These are phyloP conservation scores for Coemansia erecta DNA, from an alignment of 192 early-diverging fungal species.

Conservation along the genomic window DNA sequence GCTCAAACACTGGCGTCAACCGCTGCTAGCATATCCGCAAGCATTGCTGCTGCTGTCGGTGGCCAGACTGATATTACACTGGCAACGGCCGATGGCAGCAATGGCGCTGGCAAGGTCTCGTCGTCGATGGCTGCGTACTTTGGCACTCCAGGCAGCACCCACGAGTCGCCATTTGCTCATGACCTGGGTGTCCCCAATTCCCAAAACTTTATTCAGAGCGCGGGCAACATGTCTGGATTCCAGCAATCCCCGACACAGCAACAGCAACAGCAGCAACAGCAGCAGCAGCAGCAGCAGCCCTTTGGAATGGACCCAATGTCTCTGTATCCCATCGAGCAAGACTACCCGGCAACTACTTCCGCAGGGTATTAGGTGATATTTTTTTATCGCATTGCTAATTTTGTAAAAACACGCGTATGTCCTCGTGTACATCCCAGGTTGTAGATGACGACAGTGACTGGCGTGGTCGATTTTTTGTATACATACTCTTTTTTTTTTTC, in stretches of 20 bases:
- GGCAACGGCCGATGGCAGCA: neutral
- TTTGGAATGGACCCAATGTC: neutral
- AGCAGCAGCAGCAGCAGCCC: neutral
- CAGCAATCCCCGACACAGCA: neutral
- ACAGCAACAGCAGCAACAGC: neutral
- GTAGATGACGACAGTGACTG: too few species aligned
- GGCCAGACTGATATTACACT: too few species aligned
- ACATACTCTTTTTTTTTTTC: neutral
- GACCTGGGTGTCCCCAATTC: neutral
- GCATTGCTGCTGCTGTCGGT: too few species aligned
- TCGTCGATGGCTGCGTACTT: conserved; percentile 38
- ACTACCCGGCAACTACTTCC: neutral
- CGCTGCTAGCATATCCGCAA: conserved; percentile 4
- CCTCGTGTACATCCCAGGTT: too few species aligned
- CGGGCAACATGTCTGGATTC: too few species aligned
- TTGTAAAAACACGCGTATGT: neutral
- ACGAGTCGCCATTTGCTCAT: conserved; percentile 6
- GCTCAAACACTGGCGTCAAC: neutral
- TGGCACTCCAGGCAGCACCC: conserved; percentile 11
- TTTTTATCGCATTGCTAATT: neutral
- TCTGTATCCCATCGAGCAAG: neutral
- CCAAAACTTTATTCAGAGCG: neutral
- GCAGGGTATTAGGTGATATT: neutral
- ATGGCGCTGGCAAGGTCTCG: neutral
- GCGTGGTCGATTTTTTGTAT: neutral